Evolutionary conservation across 2,329 filamentous ascomycete species (phyloP).

Genomic region (Sporothrix brasiliensis): DNA sequence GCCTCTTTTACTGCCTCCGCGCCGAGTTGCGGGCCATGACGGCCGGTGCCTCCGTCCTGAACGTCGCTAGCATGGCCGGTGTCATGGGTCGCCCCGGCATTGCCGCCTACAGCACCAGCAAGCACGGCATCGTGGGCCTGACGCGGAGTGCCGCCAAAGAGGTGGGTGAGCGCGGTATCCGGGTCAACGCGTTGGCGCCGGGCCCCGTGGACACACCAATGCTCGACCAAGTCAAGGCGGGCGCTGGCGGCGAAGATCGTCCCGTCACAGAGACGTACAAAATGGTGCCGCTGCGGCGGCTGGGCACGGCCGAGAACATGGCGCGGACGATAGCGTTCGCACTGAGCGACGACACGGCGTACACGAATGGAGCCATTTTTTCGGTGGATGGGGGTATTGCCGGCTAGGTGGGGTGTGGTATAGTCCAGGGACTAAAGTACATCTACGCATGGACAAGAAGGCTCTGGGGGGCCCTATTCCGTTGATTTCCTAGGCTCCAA

Average conservation of each 20-base stretch:
- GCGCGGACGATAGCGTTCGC: conserved; percentile 20
- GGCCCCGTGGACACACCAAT: conserved; percentile 25
- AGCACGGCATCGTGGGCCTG: conserved; percentile 45
- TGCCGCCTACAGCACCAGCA: conserved; percentile 46
- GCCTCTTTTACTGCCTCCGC: conserved; percentile 56
- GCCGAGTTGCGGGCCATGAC: conserved; percentile 32
- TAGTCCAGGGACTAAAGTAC: no score
- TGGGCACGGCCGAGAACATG: conserved; percentile 25
- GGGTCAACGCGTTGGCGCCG: conserved; percentile 45
- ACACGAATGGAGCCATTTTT: conserved; percentile 16
- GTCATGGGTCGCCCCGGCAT: conserved; percentile 43
- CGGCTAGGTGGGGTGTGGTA: neutral
- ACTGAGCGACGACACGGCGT: conserved; percentile 22
- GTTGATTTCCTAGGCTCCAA: no score
- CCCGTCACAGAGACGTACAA: conserved; percentile 26
- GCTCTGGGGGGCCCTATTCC: no score
- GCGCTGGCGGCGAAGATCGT: neutral
- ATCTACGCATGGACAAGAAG: no score
- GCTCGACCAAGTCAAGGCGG: conserved; percentile 13
- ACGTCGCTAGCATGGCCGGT: conserved; percentile 32
- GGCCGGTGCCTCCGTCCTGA: conserved; percentile 41
- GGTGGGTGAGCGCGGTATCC: conserved; percentile 49
- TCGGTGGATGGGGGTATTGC: conserved; percentile 23
- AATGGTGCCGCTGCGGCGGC: conserved; percentile 9
- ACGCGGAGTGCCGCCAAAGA: conserved; percentile 45